These are phyloP conservation scores for Paracamarosporium sp. DNA, from an alignment of 2,329 filamentous ascomycete genomes.

Conservation along the genomic window DNA sequence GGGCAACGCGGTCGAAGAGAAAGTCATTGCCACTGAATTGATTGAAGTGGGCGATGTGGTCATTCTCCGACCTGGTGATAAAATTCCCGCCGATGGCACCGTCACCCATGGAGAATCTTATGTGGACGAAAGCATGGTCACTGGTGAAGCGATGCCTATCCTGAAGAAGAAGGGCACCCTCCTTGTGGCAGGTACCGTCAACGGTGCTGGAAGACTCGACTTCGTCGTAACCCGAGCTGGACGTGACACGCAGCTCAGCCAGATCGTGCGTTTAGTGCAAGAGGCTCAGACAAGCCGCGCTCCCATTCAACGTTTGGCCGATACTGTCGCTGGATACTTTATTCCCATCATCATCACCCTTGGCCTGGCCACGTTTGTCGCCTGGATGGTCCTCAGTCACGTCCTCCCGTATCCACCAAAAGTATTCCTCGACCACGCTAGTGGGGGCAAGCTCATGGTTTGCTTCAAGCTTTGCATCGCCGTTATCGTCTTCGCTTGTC, in stretches of 20 bases:
- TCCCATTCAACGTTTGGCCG: constrained; percentile 91
- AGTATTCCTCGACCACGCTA: constrained; percentile 81
- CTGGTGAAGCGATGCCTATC: constrained; percentile 94
- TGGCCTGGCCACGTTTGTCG: constrained; percentile 82
- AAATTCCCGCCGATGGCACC: constrained; percentile 90
- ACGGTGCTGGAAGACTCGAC: constrained; percentile 88
- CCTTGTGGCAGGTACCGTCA: constrained; percentile 93
- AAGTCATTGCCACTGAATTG: constrained; percentile 88
- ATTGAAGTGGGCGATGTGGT: constrained; percentile 94
- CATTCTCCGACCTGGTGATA: constrained; percentile 90
- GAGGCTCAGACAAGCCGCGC: constrained; percentile 94
- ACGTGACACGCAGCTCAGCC: constrained; percentile 93
- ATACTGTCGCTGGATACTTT: constrained; percentile 91
- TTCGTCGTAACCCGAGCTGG: constrained; percentile 92
- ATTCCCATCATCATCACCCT: constrained; percentile 87
- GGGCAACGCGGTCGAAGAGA: constrained; percentile 77
- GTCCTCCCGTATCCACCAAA: constrained; percentile 81
- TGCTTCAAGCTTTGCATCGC: constrained; percentile 98
- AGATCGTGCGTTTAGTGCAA: constrained; percentile 98
- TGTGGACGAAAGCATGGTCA: constrained; percentile 98
- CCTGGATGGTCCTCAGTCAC: constrained; percentile 96
- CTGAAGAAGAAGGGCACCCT: constrained; percentile 81
- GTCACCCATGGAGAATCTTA: constrained; percentile 91
- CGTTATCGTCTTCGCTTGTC: constrained; percentile 97
- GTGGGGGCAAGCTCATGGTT: constrained; percentile 93